phyloP scores from a whole-genome alignment of 805 yeast genomes.

The Kluyveromyces dobzhanskii region DNA sequence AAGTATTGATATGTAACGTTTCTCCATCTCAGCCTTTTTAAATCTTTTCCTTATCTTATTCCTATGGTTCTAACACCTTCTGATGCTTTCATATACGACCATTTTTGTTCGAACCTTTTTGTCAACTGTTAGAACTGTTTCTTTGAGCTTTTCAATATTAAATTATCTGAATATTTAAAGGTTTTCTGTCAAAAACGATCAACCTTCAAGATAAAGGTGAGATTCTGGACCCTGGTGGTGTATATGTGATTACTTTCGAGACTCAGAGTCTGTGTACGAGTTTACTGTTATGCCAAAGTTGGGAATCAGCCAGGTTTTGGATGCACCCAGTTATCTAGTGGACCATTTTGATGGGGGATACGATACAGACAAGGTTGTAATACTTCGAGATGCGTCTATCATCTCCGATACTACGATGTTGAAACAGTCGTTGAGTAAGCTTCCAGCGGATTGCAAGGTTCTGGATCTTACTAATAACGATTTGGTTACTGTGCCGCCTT shows the following conservation, averaged over 20 bases:
- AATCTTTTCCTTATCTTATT: background rate
- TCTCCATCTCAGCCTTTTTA: background rate
- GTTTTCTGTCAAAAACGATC: background rate
- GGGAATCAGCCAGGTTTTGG: slow-evolving; percentile 40
- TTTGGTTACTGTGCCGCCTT: slow-evolving; percentile 48
- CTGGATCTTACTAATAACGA: slow-evolving; percentile 75
- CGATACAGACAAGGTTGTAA: slow-evolving; percentile 21
- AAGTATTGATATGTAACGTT: no score
- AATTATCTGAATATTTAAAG: background rate
- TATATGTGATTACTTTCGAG: no score
- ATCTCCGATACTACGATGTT: slow-evolving; percentile 36
- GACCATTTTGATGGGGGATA: slow-evolving; percentile 31
- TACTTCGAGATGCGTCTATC: slow-evolving; percentile 29
- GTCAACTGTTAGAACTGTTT: background rate
- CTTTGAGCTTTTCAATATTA: background rate
- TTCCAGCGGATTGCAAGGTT: slow-evolving; percentile 40
- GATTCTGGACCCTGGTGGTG: no score
- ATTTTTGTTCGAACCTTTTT: background rate
- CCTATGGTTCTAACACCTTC: no score
- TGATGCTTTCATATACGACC: background rate
- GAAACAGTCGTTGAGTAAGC: slow-evolving; percentile 33
- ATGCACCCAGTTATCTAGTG: slow-evolving; percentile 41
- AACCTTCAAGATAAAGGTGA: background rate
- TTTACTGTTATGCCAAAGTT: slow-evolving; percentile 28
- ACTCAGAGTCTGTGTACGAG: no score